phyloP scores from a whole-genome alignment of 495 filamentous ascomycete genomes.

The Letharia lupina region DNA sequence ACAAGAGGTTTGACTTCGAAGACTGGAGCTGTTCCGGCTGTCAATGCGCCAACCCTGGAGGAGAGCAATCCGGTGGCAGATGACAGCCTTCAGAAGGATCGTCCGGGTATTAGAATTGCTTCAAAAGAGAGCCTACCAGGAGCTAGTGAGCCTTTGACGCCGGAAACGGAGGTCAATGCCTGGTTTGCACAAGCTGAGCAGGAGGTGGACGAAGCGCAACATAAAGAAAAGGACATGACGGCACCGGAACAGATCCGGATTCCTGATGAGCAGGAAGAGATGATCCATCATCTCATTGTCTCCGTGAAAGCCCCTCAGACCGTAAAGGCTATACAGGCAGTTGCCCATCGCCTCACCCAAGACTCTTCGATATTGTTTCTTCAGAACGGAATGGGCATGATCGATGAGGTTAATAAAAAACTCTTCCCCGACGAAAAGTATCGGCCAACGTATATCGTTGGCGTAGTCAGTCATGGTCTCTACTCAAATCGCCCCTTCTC shows the following conservation, averaged over 20 bases:
- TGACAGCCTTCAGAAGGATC: neutral
- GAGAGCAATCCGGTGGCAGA: neutral
- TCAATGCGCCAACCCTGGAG: neutral
- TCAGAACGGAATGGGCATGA: conserved; percentile 73
- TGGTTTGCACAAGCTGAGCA: conserved; percentile 3
- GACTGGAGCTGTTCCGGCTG: too few relatives aligned
- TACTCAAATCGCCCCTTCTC: conserved; percentile 48
- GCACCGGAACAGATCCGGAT: neutral
- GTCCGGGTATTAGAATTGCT: neutral
- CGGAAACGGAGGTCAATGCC: neutral
- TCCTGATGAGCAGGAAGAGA: conserved; percentile 26
- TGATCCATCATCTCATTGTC: conserved; percentile 72
- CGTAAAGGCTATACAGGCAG: conserved; percentile 43
- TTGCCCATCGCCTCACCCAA: conserved; percentile 58
- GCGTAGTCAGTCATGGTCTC: conserved; percentile 60
- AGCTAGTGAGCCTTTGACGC: neutral
- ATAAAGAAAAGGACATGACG: neutral
- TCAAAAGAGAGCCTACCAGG: neutral
- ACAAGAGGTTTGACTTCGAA: neutral
- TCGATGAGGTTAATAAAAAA: conserved; percentile 60
- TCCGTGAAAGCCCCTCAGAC: conserved; percentile 53
- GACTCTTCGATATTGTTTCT: conserved; percentile 71
- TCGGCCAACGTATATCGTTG: conserved; percentile 69
- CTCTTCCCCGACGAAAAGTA: conserved; percentile 56
- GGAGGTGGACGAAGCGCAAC: neutral